These are phyloP conservation scores for Lactarius hengduanensis DNA, from an alignment of 768 basidiomycete species.

Conservation along the genomic window DNA sequence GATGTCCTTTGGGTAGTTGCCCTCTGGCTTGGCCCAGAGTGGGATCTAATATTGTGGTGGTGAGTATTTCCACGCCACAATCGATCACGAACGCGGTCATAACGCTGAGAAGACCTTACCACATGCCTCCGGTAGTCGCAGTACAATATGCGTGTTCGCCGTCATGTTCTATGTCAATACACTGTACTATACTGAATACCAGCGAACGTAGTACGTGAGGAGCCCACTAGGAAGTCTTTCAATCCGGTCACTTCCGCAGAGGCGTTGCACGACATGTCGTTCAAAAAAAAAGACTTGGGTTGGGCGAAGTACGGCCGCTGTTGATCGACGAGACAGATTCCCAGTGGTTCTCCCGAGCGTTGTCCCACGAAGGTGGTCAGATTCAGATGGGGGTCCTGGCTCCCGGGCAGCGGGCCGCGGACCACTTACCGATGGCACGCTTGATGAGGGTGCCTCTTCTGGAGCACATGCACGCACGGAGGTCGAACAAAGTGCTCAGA, in stretches of 20 bases:
- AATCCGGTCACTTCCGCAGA: background rate
- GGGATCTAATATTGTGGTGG: background rate
- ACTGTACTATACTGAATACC: background rate
- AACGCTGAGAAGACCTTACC: constrained; percentile 4
- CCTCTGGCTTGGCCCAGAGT: background rate
- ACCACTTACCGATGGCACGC: background rate
- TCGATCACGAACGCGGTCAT: constrained; percentile 16
- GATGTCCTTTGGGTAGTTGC: constrained; percentile 1
- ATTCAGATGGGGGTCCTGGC: constrained; percentile 19
- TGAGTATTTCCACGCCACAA: constrained; percentile 21
- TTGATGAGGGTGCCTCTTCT: constrained; percentile 1
- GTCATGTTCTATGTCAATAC: background rate
- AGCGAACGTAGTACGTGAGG: constrained; percentile 2
- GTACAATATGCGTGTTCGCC: background rate
- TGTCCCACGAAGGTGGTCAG: constrained; percentile 14
- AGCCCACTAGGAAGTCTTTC: background rate
- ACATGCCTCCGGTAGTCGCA: constrained; percentile 10
- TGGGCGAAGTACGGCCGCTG: constrained; percentile 7
- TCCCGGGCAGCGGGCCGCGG: constrained; percentile 17
- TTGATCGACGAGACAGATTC: constrained; percentile 22
- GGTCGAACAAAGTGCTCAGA: constrained; percentile 6
- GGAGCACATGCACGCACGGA: background rate
- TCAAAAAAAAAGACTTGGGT: background rate
- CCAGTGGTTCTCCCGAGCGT: constrained; percentile 15
- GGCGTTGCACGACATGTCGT: background rate